Conservation (phyloP, 495 filamentous ascomycete genomes). For the Geopyxis carbonaria region DNA sequence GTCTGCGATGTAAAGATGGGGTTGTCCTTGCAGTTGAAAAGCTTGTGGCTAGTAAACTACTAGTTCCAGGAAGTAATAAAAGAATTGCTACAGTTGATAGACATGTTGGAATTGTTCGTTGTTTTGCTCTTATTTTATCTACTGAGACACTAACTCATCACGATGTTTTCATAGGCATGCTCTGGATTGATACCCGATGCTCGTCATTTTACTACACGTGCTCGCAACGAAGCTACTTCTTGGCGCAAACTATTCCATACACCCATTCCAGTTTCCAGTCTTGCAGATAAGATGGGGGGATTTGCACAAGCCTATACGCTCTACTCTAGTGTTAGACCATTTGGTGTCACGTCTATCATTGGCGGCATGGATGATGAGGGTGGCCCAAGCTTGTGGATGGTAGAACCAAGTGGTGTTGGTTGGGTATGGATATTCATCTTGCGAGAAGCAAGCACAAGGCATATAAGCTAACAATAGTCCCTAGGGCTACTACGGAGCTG, state of each 20-base stretch:
- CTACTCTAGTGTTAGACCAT: slow-evolving; percentile 88
- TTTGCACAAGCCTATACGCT: slow-evolving; percentile 96
- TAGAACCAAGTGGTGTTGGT: slow-evolving; percentile 89
- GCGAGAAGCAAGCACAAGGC: background rate
- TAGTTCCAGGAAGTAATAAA: slow-evolving; percentile 88
- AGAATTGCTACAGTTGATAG: slow-evolving; percentile 87
- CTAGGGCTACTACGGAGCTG: slow-evolving; percentile 89
- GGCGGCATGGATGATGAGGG: slow-evolving; percentile 87
- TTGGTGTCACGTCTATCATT: slow-evolving; percentile 87
- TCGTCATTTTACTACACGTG: slow-evolving; percentile 83
- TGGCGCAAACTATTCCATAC: slow-evolving; percentile 85
- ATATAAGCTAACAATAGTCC: slow-evolving; percentile 11
- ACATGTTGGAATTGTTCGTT: slow-evolving; percentile 75
- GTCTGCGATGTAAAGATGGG: slow-evolving; percentile 92
- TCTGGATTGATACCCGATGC: slow-evolving; percentile 88
- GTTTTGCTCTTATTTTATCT: background rate
- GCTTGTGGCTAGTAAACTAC: slow-evolving; percentile 81
- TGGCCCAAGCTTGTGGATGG: slow-evolving; percentile 91
- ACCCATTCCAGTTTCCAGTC: slow-evolving; percentile 69
- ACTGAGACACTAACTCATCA: slow-evolving; percentile 7
- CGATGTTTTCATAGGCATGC: slow-evolving; percentile 46
- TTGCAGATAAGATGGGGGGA: slow-evolving; percentile 78
- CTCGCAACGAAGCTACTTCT: slow-evolving; percentile 74
- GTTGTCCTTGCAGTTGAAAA: slow-evolving; percentile 95
- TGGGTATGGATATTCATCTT: slow-evolving; percentile 43